Evolutionary conservation across 208 protist genomes (phyloP).

Genomic region (Trichomonas tenax): DNA sequence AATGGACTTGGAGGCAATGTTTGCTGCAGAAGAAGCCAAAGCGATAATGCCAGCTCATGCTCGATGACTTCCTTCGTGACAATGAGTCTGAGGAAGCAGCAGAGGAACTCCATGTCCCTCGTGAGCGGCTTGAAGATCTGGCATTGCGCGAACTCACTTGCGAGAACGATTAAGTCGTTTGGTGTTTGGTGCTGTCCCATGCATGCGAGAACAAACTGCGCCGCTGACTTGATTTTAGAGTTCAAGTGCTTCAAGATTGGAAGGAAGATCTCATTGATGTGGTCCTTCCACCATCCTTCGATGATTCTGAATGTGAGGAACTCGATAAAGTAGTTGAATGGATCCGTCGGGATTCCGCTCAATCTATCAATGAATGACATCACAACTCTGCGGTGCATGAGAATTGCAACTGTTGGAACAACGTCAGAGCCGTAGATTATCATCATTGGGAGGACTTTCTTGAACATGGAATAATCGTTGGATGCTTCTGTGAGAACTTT

Average conservation of each 20-base stretch:
- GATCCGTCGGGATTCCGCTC: neutral
- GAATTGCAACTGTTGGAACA: neutral
- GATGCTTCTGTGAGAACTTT: neutral
- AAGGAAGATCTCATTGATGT: neutral
- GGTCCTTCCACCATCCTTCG: neutral
- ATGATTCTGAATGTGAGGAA: neutral
- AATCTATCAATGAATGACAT: neutral
- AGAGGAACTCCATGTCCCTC: neutral
- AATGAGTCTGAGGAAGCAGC: neutral
- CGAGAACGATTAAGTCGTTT: neutral
- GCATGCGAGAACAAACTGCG: neutral
- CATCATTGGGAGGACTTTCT: neutral
- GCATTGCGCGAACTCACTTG: neutral
- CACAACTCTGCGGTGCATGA: neutral
- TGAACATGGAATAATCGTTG: neutral
- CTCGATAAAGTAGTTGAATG: neutral
- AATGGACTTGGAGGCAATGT: neutral
- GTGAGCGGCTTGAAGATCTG: neutral
- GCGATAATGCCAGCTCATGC: neutral
- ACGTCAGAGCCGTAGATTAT: neutral
- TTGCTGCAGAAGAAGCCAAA: neutral
- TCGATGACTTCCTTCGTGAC: neutral
- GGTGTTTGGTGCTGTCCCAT: neutral
- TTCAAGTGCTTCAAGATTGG: neutral
- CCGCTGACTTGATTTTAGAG: neutral